These are phyloP conservation scores for Trichoderma asperelloides DNA, from an alignment of 495 filamentous ascomycete genomes.

Conservation along the genomic window DNA sequence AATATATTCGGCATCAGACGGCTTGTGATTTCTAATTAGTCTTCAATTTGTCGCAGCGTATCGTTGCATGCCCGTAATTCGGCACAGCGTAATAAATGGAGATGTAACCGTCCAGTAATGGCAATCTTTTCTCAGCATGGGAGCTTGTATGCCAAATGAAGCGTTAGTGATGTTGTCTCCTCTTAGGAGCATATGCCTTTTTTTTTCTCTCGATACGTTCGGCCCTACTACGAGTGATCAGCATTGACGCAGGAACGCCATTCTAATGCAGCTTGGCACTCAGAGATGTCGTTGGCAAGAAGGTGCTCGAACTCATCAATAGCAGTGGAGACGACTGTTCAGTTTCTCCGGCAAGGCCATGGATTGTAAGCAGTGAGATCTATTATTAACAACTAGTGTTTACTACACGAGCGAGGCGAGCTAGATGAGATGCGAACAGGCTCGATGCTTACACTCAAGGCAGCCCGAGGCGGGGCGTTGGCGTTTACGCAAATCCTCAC, in stretches of 20 bases:
- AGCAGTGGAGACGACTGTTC: not conserved
- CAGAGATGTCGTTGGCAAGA: not conserved
- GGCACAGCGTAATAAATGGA: not conserved
- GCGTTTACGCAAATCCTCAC: not conserved
- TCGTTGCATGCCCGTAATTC: not conserved
- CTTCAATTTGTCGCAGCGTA: not conserved
- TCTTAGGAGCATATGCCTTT: not conserved
- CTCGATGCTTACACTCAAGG: too few relatives aligned
- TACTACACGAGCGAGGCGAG: not conserved
- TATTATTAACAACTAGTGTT: not conserved
- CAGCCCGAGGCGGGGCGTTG: not conserved
- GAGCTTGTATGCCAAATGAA: not conserved
- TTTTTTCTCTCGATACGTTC: not conserved
- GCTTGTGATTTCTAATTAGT: not conserved
- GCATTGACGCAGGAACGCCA: not conserved
- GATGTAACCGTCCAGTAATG: not conserved
- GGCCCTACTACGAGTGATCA: not conserved
- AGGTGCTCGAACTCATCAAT: not conserved
- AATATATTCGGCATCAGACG: too few relatives aligned
- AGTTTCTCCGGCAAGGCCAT: not conserved
- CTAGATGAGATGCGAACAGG: not conserved
- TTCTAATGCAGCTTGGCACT: too few relatives aligned
- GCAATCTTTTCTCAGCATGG: not conserved
- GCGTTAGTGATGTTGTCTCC: not conserved
- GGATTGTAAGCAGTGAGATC: not conserved